phyloP scores from a whole-genome alignment of 2,329 filamentous ascomycete genomes.

The Pseudopyricularia javanii region DNA sequence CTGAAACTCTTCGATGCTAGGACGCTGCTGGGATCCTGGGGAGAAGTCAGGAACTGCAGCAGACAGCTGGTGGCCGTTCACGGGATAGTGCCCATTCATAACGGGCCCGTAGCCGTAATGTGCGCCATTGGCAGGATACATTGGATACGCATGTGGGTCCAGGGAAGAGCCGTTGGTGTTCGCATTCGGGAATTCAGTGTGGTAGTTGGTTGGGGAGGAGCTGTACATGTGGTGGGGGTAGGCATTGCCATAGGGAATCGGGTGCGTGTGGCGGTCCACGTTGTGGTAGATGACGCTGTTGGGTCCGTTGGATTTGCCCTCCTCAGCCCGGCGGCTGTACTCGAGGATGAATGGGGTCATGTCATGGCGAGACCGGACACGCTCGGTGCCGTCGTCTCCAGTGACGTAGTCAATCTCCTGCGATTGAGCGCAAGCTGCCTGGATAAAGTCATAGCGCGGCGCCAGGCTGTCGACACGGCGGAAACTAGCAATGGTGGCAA shows the following conservation, averaged over 20 bases:
- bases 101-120: constrained; percentile 11
- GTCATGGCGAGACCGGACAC: constrained; percentile 59
- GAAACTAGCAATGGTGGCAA: constrained; percentile 74
- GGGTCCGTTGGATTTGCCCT: constrained; percentile 62
- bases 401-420: constrained; percentile 60
- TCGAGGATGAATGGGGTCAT: constrained; percentile 75
- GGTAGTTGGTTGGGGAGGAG: constrained; percentile 1
- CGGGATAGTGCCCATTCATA: constrained; percentile 17
- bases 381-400: constrained; percentile 66
- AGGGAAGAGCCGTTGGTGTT: constrained; percentile 15
- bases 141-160: constrained; percentile 8
- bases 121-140: constrained; percentile 1
- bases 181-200: constrained; percentile 9
- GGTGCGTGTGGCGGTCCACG: constrained; percentile 9
- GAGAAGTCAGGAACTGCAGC: constrained; percentile 53
- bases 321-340: constrained; percentile 56
- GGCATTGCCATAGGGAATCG: constrained; percentile 14
- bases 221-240: constrained; percentile 7
- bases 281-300: constrained; percentile 20
- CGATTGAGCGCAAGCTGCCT: constrained; percentile 62
- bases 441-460: constrained; percentile 60
- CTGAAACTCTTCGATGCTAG: constrained; percentile 17
- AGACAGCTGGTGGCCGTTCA: constrained; percentile 39
- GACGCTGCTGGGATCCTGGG: constrained; percentile 16
- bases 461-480: constrained; percentile 68